A percentile compares a stretch with the other conserved stretches of the same genome.
These are phyloP conservation scores for Stagonosporopsis vannaccii DNA, from an alignment of 2,329 filamentous ascomycete species.

Conservation along the genomic window DNA sequence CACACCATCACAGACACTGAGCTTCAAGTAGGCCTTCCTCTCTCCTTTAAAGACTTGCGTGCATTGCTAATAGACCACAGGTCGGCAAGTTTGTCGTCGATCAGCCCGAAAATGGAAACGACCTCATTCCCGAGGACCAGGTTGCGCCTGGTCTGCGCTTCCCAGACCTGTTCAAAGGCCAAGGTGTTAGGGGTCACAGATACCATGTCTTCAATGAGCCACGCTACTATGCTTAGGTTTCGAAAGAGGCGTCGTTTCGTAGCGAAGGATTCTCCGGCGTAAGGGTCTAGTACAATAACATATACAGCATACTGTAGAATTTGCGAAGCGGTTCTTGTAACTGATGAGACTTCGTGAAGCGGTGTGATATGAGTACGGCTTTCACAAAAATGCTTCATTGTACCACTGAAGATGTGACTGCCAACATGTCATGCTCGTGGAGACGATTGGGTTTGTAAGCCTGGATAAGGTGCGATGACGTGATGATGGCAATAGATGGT, in stretches of 20 bases:
- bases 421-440: neutral
- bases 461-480: neutral
- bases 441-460: neutral
- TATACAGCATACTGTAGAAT: neutral
- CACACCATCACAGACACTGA: slow-evolving; percentile 97
- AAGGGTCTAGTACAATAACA: neutral
- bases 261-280: neutral
- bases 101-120: slow-evolving; percentile 68
- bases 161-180: slow-evolving; percentile 80
- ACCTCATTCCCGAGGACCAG: slow-evolving; percentile 73
- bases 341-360: neutral
- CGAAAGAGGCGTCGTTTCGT: neutral
- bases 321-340: neutral
- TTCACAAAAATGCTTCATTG: neutral
- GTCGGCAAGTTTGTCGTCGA: slow-evolving; percentile 92
- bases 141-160: slow-evolving; percentile 82
- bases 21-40: slow-evolving; percentile 70
- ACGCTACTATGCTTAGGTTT: slow-evolving; percentile 40
- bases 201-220: slow-evolving; percentile 94
- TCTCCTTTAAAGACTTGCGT: neutral
- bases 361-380: neutral
- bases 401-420: neutral
- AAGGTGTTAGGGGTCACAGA: slow-evolving; percentile 85
- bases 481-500: slow-evolving; percentile 1
- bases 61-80: slow-evolving; percentile 44